A percentile compares a stretch with the other conserved stretches of the same genome.
These are phyloP conservation scores for Stephanodiscus triporus DNA, from an alignment of 108 stramenopile genomes.

Conservation along the genomic window DNA sequence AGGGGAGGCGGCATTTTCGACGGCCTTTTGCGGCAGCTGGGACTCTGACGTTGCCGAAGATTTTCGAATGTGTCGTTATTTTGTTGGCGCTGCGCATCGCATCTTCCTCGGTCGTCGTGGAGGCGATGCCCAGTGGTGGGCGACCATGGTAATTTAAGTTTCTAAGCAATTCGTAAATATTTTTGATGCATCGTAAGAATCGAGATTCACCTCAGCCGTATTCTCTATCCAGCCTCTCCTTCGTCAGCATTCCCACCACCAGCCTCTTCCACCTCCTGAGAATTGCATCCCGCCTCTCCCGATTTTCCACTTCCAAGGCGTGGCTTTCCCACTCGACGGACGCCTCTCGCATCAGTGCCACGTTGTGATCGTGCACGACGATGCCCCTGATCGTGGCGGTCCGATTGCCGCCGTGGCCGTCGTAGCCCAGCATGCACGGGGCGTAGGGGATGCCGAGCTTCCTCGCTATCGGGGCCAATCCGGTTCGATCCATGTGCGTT, in stretches of 20 bases:
- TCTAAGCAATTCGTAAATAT: neutral
- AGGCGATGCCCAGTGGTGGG: too few relatives aligned
- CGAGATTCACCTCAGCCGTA: constrained; percentile 48
- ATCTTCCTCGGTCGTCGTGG: too few relatives aligned
- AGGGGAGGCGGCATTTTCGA: constrained; percentile 10
- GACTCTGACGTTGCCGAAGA: neutral
- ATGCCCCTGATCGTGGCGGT: constrained; percentile 82
- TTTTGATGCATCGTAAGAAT: neutral
- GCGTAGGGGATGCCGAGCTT: constrained; percentile 82
- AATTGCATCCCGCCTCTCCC: constrained; percentile 51
- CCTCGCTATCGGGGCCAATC: constrained; percentile 69
- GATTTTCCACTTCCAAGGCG: constrained; percentile 53
- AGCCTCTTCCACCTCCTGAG: constrained; percentile 76
- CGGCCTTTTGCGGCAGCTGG: neutral
- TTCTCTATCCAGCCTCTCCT: constrained; percentile 76
- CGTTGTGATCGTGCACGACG: constrained; percentile 85
- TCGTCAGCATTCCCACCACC: constrained; percentile 67
- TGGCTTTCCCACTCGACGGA: constrained; percentile 67
- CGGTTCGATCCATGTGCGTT: constrained; percentile 66
- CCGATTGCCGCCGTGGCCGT: constrained; percentile 78
- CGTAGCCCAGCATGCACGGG: constrained; percentile 88
- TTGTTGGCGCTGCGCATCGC: too few relatives aligned
- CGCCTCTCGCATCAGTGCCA: constrained; percentile 73
- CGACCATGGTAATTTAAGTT: too few relatives aligned
- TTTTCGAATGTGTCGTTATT: neutral